Evolutionary conservation across 805 yeast genomes (phyloP).

Genomic region (Candida parachauliodes): DNA sequence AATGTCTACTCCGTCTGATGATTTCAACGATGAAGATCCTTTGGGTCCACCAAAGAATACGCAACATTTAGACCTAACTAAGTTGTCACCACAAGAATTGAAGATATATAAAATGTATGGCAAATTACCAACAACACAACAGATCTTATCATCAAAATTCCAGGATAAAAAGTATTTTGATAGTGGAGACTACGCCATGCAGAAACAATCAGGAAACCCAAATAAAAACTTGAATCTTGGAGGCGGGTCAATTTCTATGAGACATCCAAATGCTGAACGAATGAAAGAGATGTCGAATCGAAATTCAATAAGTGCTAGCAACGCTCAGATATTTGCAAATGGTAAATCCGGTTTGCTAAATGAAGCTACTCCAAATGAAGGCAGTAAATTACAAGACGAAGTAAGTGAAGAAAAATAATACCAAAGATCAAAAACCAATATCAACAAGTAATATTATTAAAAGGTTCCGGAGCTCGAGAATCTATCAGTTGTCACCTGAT

Average conservation of each 20-base stretch:
- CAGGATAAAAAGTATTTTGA: constrained; percentile 91
- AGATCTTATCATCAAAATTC: constrained; percentile 67
- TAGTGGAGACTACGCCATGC: constrained; percentile 91
- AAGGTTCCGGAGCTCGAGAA: too few relatives aligned
- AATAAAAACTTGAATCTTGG: constrained; percentile 17
- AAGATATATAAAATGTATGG: constrained; percentile 79
- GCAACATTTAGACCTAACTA: constrained; percentile 49
- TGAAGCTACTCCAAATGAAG: constrained; percentile 39
- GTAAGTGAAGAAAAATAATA: constrained; percentile 1
- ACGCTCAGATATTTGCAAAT: constrained; percentile 40
- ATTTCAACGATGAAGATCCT: constrained; percentile 45
- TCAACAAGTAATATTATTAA: too few relatives aligned
- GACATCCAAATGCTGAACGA: constrained; percentile 54
- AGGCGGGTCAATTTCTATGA: constrained; percentile 36
- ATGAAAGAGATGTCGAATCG: constrained; percentile 56
- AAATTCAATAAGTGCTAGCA: constrained; percentile 51
- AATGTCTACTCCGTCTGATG: too few relatives aligned
- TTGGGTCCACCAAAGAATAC: constrained; percentile 45
- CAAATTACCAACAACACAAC: constrained; percentile 76
- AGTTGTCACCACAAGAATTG: constrained; percentile 74
- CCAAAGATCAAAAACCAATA: too few relatives aligned
- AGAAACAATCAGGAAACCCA: constrained; percentile 31
- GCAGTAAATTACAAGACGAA: constrained; percentile 12
- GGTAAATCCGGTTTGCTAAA: constrained; percentile 55
- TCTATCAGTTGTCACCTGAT: too few relatives aligned